Evolutionary conservation across 352 stramenopile genomes (phyloP).

Genomic region (Phytopythium kandeliae): DNA sequence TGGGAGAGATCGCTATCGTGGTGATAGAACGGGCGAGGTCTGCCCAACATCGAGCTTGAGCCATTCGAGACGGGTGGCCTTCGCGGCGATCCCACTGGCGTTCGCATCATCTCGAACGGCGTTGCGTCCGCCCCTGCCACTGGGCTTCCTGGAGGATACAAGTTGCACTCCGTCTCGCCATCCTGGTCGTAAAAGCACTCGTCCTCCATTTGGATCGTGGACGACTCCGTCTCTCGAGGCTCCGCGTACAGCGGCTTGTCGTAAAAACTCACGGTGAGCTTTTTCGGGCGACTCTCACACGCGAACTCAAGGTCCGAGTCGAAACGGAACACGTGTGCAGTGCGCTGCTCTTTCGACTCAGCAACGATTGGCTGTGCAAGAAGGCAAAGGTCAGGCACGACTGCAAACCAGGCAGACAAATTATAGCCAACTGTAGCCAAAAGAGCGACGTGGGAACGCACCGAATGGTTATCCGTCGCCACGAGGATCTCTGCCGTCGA

Average conservation of each 20-base stretch:
- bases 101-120: conserved; percentile 66
- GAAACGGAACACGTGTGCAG: conserved; percentile 78
- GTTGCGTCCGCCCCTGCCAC: conserved; percentile 43
- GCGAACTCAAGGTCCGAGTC: conserved; percentile 74
- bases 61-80: conserved; percentile 20
- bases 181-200: conserved; percentile 38
- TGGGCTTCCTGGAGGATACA: conserved; percentile 35
- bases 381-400: no score
- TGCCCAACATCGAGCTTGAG: conserved; percentile 19
- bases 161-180: conserved; percentile 20
- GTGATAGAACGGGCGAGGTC: conserved; percentile 38
- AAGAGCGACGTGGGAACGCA: conserved; percentile 12
- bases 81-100: conserved; percentile 38
- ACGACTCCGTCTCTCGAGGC: conserved; percentile 21
- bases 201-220: conserved; percentile 56
- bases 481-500: conserved; percentile 52
- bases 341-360: conserved; percentile 72
- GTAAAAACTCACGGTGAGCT: conserved; percentile 63
- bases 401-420: neutral
- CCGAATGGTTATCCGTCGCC: conserved; percentile 60
- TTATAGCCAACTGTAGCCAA: neutral
- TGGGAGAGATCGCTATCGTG: conserved; percentile 42
- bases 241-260: conserved; percentile 40
- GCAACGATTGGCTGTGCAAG: conserved; percentile 10
- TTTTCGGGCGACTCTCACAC: conserved; percentile 56